phyloP scores from a whole-genome alignment of 306 rosid species.

The Quercus bicolor region DNA sequence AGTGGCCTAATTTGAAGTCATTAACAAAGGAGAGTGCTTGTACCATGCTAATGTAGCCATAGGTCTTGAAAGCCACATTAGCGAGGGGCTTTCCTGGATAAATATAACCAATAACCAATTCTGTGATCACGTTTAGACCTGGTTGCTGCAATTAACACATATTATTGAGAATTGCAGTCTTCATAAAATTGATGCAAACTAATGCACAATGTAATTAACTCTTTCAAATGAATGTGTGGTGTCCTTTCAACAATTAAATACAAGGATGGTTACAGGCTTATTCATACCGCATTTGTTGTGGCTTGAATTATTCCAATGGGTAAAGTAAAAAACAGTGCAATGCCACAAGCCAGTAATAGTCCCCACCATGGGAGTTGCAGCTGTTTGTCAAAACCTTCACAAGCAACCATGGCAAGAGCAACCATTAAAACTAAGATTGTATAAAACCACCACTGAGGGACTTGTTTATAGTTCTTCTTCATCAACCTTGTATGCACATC shows the following conservation, averaged over 20 bases:
- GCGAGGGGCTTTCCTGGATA: slow-evolving; percentile 83
- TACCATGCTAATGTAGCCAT: slow-evolving; percentile 74
- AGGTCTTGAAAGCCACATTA: slow-evolving; percentile 77
- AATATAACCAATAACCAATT: slow-evolving; percentile 62
- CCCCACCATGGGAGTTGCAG: slow-evolving; percentile 98
- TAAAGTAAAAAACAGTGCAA: slow-evolving; percentile 66
- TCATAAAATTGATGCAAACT: too few relatives aligned
- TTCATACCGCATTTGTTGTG: slow-evolving; percentile 63
- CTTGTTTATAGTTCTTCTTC: slow-evolving; percentile 71
- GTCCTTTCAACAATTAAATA: background rate
- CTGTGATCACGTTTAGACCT: slow-evolving; percentile 73
- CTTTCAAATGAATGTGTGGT: too few relatives aligned
- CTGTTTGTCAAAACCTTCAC: slow-evolving; percentile 72
- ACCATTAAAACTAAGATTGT: slow-evolving; percentile 36
- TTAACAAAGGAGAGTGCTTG: slow-evolving; percentile 58
- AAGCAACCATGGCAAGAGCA: slow-evolving; percentile 33
- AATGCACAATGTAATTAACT: too few relatives aligned
- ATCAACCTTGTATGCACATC: slow-evolving; percentile 74
- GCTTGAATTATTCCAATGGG: slow-evolving; percentile 82
- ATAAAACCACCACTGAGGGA: slow-evolving; percentile 80
- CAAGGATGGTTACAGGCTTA: background rate
- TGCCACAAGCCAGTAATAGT: slow-evolving; percentile 43
- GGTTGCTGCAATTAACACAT: slow-evolving; percentile 42
- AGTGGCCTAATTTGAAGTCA: slow-evolving; percentile 83
- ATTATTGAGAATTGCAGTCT: too few relatives aligned